Evolutionary conservation across 177 flowering plant species (phyloP).

Genomic region (Vitis hybrid): DNA sequence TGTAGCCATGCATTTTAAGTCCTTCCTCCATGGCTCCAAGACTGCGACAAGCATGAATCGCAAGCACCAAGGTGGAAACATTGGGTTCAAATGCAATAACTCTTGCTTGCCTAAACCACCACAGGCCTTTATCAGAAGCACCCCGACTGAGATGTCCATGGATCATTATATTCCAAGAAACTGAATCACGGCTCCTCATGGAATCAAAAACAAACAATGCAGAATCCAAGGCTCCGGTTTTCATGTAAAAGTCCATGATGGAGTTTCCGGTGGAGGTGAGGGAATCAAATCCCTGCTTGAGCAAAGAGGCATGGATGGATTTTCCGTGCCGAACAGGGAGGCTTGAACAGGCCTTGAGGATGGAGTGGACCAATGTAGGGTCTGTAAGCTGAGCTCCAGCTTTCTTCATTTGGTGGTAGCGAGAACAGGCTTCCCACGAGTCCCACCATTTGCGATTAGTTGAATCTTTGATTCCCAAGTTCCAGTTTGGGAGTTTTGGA

Average conservation of each 20-base stretch:
- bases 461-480: constrained; percentile 32
- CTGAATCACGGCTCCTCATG: constrained; percentile 49
- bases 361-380: constrained; percentile 40
- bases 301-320: constrained; percentile 45
- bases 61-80: constrained; percentile 61
- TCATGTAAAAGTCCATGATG: constrained; percentile 58
- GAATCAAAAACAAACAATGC: constrained; percentile 44
- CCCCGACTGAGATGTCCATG: constrained; percentile 51
- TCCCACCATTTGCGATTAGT: constrained; percentile 44
- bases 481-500: constrained; percentile 25
- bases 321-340: constrained; percentile 37
- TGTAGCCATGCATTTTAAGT: constrained; percentile 43
- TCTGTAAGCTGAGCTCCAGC: constrained; percentile 37
- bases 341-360: constrained; percentile 57
- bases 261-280: constrained; percentile 61
- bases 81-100: constrained; percentile 62
- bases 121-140: constrained; percentile 41
- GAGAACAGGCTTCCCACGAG: constrained; percentile 24
- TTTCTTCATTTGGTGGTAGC: constrained; percentile 26
- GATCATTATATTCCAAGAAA: constrained; percentile 75
- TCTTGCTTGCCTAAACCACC: constrained; percentile 53
- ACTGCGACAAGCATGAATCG: constrained; percentile 49
- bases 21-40: constrained; percentile 31
- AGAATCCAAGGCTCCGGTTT: constrained; percentile 36
- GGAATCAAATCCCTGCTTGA: constrained; percentile 55